Base-by-base conservation (phyloP, 345 rosid species). In the Euphorbia lathyris region DNA sequence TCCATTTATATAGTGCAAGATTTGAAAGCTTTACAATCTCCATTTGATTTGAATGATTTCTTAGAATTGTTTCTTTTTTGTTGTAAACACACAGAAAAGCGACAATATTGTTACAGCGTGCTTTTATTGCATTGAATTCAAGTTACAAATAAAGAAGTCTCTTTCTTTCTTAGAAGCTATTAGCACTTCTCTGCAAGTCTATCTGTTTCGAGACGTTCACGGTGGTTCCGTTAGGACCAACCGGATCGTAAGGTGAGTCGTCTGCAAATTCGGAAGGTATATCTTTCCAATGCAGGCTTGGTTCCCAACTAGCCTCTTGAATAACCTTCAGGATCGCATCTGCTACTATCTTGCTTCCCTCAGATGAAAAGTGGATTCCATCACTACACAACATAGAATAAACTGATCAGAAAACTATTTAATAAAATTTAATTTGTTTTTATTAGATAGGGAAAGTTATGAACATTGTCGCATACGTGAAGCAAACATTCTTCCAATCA, bases 271-370 rank as follows among this genome's bases (percentile, higher is more conserved):
- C 97, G 7, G 72, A 9, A 0, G 86, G 82, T 78, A 93, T 74
- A 0, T 80, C 67, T 65, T 75, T 82, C 91, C 94, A 83, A 48
- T 83, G 45, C 26, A 91, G 86, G 70, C 86, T 85, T 2, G 96
- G 98, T 60, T 86, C 77, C 98, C 94, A 93, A 12, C 85, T 82
- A 7, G 93, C 87, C 71, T 84, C 93, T 63, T 63, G 75, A 47
- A 93, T 66, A 4, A 70, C 87, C 63, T 78, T 84, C 65, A 86
- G 11, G 20, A 93, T 80, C 84, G 88, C 96, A 74, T 73, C 81
- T 29, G 75, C 84, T 0, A 86, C 89, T n/a, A 93, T 53, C 76
- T 84, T 78, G 74, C 90, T 89, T 22, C 89, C 97, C 66, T 82
- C 86, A 0, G 83, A 65, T 4, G 98, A 53, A 7, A 93, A 76